Base-by-base conservation (phyloP, 202 grass and related monocot species). In the Schoenoplectus tabernaemontani region DNA sequence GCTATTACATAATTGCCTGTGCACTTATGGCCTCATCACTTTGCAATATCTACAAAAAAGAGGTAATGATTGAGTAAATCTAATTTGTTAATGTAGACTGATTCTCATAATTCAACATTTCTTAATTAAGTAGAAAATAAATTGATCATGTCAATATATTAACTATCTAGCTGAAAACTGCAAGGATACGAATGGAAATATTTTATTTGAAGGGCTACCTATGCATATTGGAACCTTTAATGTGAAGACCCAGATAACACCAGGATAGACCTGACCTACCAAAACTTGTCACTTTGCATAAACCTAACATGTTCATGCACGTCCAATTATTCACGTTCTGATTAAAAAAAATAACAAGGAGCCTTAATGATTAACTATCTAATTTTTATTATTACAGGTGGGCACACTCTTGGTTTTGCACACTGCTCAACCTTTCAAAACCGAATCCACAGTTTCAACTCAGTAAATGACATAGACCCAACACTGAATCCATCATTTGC, bases 381-480 rank as follows among this genome's bases (percentile, higher is more conserved):
- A 71, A 2, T 54, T 12, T 19, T 16, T 69, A 34, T 77, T 65
- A 57, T 74, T 41, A 28, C 13, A 89, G 91, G 95, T 57, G 91
- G 81, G 8, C 95, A 98, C 87, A 98, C 95, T 9, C 70, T 97
- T 24, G 95, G 95, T 3, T 98, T 94, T 77, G 91, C 91, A 4
- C 91, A 92, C 61, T 94, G 95, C 84, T 98, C 91, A 57, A 93
- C 94, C 37, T 98, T 98, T 83, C 87, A 98, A 77, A 78, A 81
- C 83, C 70, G 95, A 59, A 97, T 97, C 76, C 78, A 78, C 26
- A 42, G 20, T 11, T 88, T 83, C 38, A 80, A 84, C 61, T 30
- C 37, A 0, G 13, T 16, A n/a, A 10, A 42, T 26, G 90, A 60
- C 60, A 47, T 74, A 7, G 94, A 97, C 64, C 91, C 91, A 4